phyloP scores from a whole-genome alignment of 2,329 filamentous ascomycete species.

The Trichoderma sp. region DNA sequence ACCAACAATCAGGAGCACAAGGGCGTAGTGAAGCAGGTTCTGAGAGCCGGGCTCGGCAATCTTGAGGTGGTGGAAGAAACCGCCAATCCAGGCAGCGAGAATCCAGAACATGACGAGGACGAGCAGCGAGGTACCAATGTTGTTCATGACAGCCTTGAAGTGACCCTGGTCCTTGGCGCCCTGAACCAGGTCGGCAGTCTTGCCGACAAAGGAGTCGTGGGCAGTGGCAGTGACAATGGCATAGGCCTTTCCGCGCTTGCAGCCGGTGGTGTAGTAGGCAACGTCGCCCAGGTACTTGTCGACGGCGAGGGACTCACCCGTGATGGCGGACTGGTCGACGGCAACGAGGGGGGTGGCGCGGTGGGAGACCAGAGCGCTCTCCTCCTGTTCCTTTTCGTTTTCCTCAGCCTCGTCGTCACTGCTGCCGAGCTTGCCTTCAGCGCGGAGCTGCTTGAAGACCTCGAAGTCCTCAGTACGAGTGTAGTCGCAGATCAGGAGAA shows the following conservation, averaged over 20 bases:
- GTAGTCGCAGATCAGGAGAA: slow-evolving; percentile 78
- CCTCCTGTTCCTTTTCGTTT: slow-evolving; percentile 12
- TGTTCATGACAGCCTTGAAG: slow-evolving; percentile 89
- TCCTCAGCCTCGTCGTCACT: slow-evolving; percentile 15
- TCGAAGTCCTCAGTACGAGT: slow-evolving; percentile 68
- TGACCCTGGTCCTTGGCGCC: slow-evolving; percentile 75
- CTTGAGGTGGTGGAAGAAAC: slow-evolving; percentile 81
- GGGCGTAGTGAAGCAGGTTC: slow-evolving; percentile 76
- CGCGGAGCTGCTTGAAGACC: slow-evolving; percentile 24
- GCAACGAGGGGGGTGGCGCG: slow-evolving; percentile 17
- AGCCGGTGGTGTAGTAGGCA: slow-evolving; percentile 81
- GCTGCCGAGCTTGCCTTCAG: slow-evolving; percentile 21
- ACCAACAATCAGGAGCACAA: slow-evolving; percentile 88
- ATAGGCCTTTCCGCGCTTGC: slow-evolving; percentile 88
- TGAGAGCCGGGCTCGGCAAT: slow-evolving; percentile 56
- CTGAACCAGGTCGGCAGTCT: slow-evolving; percentile 80
- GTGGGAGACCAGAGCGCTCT: slow-evolving; percentile 12
- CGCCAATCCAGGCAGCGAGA: slow-evolving; percentile 80
- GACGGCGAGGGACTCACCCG: slow-evolving; percentile 87
- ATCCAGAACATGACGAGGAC: slow-evolving; percentile 79
- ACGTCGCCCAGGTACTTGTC: slow-evolving; percentile 83
- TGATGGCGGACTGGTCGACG: slow-evolving; percentile 89
- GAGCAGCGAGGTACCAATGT: slow-evolving; percentile 78
- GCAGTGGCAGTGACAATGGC: slow-evolving; percentile 81
- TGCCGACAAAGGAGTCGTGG: slow-evolving; percentile 88